These are phyloP conservation scores for Ceraceosorus guamensis DNA, from an alignment of 1,284 basidiomycete species.

Conservation along the genomic window DNA sequence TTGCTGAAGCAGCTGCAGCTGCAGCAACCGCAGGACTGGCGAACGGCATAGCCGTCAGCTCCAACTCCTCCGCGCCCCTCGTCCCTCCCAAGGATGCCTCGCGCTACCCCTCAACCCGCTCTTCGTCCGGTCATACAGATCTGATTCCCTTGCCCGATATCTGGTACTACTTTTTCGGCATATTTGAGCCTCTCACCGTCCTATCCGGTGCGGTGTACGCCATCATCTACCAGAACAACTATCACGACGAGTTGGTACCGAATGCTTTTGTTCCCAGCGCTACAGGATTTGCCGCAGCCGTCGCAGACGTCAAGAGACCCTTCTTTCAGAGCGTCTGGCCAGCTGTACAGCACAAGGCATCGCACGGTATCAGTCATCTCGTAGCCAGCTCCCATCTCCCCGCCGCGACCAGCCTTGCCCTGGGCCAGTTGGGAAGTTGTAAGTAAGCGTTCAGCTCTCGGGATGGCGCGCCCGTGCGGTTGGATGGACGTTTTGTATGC, in stretches of 20 bases:
- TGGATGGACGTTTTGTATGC: not conserved
- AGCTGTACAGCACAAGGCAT: slow-evolving; percentile 1
- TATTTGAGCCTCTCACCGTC: slow-evolving; percentile 32
- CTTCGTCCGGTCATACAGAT: no score
- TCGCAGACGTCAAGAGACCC: not conserved
- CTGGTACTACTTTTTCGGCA: slow-evolving; percentile 34
- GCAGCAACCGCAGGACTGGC: no score
- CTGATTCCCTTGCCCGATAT: slow-evolving; percentile 2
- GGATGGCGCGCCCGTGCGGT: not conserved
- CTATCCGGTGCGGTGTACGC: slow-evolving; percentile 28
- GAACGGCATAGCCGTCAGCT: no score
- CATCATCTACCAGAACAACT: slow-evolving; percentile 19
- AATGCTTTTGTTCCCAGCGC: slow-evolving; percentile 3
- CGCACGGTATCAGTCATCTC: no score
- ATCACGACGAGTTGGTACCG: slow-evolving; percentile 27
- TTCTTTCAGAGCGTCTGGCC: not conserved
- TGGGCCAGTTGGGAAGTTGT: slow-evolving; percentile 34
- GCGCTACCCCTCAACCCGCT: no score
- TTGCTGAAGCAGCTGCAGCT: no score
- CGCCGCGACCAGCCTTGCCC: slow-evolving; percentile 20
- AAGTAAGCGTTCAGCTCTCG: not conserved
- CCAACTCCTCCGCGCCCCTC: no score
- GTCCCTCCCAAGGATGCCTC: no score
- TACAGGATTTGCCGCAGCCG: not conserved
- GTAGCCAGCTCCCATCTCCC: not conserved